Percentiles rank a stretch among this genome's conserved stretches.
Evolutionary conservation across 192 early-diverging fungal species (phyloP).

Genomic region (Coemansia sp.): DNA sequence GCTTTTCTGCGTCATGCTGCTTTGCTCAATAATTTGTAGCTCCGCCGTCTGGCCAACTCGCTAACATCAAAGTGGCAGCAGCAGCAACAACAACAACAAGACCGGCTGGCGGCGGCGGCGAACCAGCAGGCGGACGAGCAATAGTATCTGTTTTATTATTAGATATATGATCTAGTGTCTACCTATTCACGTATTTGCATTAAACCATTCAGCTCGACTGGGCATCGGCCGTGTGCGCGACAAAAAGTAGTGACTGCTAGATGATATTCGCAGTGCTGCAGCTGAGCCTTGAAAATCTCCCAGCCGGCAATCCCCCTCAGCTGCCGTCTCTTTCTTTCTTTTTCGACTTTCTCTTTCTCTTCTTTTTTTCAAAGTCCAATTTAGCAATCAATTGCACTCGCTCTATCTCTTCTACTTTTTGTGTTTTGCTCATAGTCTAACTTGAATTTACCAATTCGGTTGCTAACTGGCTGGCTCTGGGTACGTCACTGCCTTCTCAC

Average conservation of each 20-base stretch:
- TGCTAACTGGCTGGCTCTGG: slow-evolving; percentile 6
- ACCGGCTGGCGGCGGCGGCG: background rate
- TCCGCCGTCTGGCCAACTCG: slow-evolving; percentile 12
- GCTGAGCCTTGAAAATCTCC: background rate
- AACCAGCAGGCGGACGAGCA: background rate
- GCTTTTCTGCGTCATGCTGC: background rate
- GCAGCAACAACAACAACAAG: background rate
- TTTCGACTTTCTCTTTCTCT: background rate
- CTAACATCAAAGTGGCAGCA: background rate
- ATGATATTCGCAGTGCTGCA: background rate
- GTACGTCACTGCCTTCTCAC: background rate
- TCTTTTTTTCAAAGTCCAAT: background rate
- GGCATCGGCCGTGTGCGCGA: background rate
- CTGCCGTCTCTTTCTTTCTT: background rate
- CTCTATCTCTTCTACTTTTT: background rate
- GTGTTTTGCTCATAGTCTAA: background rate
- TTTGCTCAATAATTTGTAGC: slow-evolving; percentile 11
- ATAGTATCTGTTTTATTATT: background rate
- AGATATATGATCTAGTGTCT: too few relatives aligned
- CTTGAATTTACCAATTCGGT: background rate
- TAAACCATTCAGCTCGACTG: too few relatives aligned
- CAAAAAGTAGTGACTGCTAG: background rate
- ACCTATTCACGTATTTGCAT: too few relatives aligned
- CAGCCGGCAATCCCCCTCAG: background rate
- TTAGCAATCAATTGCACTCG: background rate